These are phyloP conservation scores for Pyracantha coccinea DNA, from an alignment of 331 rosid species.

Conservation along the genomic window DNA sequence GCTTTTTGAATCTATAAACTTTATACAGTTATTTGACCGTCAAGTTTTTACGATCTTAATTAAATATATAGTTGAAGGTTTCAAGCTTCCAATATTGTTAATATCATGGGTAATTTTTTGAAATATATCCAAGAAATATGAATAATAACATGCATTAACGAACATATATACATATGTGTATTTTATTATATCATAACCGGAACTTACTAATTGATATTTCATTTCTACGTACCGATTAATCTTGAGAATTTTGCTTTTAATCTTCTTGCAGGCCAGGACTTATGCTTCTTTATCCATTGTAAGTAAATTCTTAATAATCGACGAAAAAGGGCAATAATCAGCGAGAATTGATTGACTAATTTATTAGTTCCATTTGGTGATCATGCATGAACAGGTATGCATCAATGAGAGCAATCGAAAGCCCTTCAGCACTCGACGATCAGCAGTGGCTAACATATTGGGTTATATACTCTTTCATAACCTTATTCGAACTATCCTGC, in stretches of 20 bases:
- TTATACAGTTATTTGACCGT: no score
- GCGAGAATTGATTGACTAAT: not conserved
- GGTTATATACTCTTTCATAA: slow-evolving; percentile 68
- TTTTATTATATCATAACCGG: not conserved
- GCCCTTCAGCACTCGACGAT: slow-evolving; percentile 77
- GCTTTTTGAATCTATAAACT: no score
- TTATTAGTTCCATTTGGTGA: not conserved
- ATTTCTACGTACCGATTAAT: not conserved
- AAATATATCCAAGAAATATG: no score
- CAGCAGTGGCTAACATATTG: slow-evolving; percentile 97
- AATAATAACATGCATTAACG: no score
- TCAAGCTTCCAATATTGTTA: no score
- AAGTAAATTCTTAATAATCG: slow-evolving; percentile 23
- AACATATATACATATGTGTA: no score
- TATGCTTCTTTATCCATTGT: slow-evolving; percentile 88
- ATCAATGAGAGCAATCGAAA: slow-evolving; percentile 83
- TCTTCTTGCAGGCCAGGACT: slow-evolving; percentile 63
- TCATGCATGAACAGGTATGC: slow-evolving; percentile 48
- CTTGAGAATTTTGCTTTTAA: not conserved
- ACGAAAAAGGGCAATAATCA: not conserved
- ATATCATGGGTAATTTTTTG: no score
- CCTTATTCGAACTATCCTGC: slow-evolving; percentile 72
- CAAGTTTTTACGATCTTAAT: no score
- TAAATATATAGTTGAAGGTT: no score
- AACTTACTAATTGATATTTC: not conserved